Evolutionary conservation across 2,329 filamentous ascomycete genomes (phyloP).

Genomic region (Ciborinia camelliae): DNA sequence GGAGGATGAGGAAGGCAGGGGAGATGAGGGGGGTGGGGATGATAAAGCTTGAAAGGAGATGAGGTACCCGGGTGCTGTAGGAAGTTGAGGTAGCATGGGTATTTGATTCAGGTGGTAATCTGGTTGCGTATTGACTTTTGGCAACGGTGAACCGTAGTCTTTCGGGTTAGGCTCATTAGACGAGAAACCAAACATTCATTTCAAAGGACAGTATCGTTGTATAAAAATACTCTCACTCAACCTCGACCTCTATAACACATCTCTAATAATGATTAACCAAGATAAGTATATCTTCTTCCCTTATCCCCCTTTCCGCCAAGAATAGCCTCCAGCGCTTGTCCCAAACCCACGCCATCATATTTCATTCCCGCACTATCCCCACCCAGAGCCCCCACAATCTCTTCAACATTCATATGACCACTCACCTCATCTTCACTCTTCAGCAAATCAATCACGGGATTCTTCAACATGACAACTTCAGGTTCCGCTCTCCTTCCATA

Average conservation of each 20-base stretch:
- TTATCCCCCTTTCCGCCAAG: conserved; percentile 57
- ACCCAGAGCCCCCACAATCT: not conserved
- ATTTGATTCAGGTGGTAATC: not conserved
- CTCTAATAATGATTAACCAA: not conserved
- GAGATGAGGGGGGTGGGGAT: not conserved
- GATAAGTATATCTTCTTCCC: conserved; percentile 58
- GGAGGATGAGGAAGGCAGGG: not conserved
- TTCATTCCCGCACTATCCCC: conserved; percentile 49
- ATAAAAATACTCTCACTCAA: not conserved
- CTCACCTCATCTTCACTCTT: not conserved
- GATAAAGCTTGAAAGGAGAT: not conserved
- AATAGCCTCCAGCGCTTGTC: conserved; percentile 73
- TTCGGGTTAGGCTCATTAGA: not conserved
- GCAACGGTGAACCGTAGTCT: not conserved
- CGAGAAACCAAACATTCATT: not conserved
- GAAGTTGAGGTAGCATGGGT: not conserved
- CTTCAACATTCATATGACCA: not conserved
- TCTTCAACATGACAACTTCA: conserved; percentile 22
- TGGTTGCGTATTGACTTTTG: not conserved
- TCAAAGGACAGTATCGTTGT: not conserved
- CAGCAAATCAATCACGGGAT: not conserved
- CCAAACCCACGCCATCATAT: conserved; percentile 74
- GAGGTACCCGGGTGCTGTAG: not conserved
- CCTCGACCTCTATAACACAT: not conserved
- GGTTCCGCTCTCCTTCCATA: conserved; percentile 60